A percentile compares a stretch with the other conserved stretches of the same genome.
Conservation (phyloP, 306 rosid genomes). For the Herpetospermum pedunculosum region DNA sequence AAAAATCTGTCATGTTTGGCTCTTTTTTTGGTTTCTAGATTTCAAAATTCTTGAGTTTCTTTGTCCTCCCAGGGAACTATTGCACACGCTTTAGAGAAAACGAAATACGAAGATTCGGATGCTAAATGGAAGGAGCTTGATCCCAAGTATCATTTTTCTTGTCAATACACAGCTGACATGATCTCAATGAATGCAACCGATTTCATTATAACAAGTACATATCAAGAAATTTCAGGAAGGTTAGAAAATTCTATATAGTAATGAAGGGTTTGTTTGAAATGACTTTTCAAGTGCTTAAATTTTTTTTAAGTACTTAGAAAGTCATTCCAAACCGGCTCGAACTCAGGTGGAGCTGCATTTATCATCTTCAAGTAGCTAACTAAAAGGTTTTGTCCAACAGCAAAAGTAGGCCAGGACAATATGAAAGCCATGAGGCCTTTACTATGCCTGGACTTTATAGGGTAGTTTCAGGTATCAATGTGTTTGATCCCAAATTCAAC, state of each 20-base stretch:
- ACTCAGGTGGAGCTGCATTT: not conserved
- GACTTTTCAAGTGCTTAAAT: no score
- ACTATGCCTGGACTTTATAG: constrained; percentile 88
- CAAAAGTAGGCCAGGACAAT: constrained; percentile 63
- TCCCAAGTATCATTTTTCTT: constrained; percentile 78
- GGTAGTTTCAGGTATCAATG: constrained; percentile 65
- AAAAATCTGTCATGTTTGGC: not conserved
- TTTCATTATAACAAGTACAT: constrained; percentile 81
- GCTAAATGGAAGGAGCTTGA: constrained; percentile 71
- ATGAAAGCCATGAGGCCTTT: constrained; percentile 72
- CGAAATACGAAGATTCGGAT: constrained; percentile 85
- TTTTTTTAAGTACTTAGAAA: no score
- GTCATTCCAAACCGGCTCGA: no score
- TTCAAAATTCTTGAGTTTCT: not conserved
- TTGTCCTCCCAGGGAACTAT: constrained; percentile 54
- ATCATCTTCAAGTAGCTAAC: not conserved
- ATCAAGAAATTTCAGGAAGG: constrained; percentile 94
- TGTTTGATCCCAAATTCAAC: constrained; percentile 86
- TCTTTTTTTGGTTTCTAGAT: not conserved
- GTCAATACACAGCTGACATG: constrained; percentile 69
- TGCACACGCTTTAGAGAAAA: constrained; percentile 90
- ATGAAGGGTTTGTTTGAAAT: no score
- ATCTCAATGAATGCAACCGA: constrained; percentile 81
- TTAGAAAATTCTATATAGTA: constrained; percentile 2
- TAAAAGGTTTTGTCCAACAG: constrained; percentile 23